A percentile compares a stretch with the other conserved stretches of the same genome.
These are phyloP conservation scores for Sinapis alba DNA, from an alignment of 441 rosid species.

Conservation along the genomic window DNA sequence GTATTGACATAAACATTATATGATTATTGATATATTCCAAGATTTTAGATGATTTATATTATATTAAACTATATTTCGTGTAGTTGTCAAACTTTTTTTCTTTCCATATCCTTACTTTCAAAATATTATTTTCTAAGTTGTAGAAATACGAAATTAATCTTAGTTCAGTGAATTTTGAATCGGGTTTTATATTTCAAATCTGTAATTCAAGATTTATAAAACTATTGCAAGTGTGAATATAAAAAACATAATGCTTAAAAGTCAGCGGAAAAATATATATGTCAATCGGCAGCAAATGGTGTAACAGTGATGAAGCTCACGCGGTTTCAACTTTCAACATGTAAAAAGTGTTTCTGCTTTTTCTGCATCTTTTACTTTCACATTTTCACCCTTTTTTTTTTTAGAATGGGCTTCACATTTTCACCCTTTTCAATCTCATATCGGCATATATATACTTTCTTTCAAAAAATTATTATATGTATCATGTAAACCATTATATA, in stretches of 20 bases:
- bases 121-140: background rate
- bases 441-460: too few relatives aligned
- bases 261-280: conserved; percentile 1
- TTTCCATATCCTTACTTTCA: too few relatives aligned
- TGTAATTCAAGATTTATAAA: background rate
- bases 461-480: too few relatives aligned
- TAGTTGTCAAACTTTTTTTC: too few relatives aligned
- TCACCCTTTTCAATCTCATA: too few relatives aligned
- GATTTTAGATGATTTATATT: too few relatives aligned
- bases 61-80: too few relatives aligned
- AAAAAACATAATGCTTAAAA: background rate
- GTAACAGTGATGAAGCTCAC: conserved; percentile 18
- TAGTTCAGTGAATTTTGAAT: background rate
- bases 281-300: conserved; percentile 8
- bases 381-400: too few relatives aligned
- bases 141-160: background rate
- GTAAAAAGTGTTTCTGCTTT: conserved; percentile 38
- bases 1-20: too few relatives aligned
- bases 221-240: conserved; percentile 18
- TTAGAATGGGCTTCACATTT: too few relatives aligned
- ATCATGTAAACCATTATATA: too few relatives aligned
- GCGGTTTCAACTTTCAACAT: conserved; percentile 44
- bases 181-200: background rate
- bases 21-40: too few relatives aligned
- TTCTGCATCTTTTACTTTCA: background rate